phyloP scores from a whole-genome alignment of 768 basidiomycete genomes.

The Macrolepiota dolichaula region DNA sequence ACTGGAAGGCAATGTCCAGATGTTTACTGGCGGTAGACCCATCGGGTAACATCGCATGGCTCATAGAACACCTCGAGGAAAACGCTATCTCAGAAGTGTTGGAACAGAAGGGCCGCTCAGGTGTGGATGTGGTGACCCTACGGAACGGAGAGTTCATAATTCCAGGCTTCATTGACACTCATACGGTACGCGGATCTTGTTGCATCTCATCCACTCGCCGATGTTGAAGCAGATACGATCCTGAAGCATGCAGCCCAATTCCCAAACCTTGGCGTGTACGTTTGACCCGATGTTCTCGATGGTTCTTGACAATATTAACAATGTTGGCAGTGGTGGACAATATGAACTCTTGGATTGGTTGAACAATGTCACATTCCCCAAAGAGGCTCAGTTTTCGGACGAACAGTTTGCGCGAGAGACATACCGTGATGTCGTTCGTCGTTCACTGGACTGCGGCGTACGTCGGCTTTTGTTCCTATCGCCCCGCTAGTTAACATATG shows the following conservation, averaged over 20 bases:
- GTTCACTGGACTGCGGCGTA: slow-evolving; percentile 74
- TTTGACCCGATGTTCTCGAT: slow-evolving; percentile 2
- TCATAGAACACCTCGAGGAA: slow-evolving; percentile 54
- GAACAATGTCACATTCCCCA: slow-evolving; percentile 79
- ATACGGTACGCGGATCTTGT: slow-evolving; percentile 57
- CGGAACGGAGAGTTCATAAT: slow-evolving; percentile 65
- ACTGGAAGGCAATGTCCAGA: slow-evolving; percentile 43
- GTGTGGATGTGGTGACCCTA: slow-evolving; percentile 41
- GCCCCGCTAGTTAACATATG: background rate
- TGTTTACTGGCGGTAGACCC: slow-evolving; percentile 53
- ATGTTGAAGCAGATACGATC: background rate
- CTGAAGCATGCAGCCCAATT: slow-evolving; percentile 77
- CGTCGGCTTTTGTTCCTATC: slow-evolving; percentile 24
- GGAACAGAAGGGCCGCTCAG: slow-evolving; percentile 44
- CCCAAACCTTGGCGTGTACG: slow-evolving; percentile 65
- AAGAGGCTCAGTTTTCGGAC: slow-evolving; percentile 75
- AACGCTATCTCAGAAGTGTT: slow-evolving; percentile 47
- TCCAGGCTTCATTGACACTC: slow-evolving; percentile 91
- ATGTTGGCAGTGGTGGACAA: slow-evolving; percentile 54
- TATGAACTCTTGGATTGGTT: slow-evolving; percentile 92
- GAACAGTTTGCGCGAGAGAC: slow-evolving; percentile 61
- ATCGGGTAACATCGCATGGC: slow-evolving; percentile 61
- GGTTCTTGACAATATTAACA: background rate
- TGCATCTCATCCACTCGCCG: background rate
- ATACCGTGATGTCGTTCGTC: slow-evolving; percentile 70